phyloP scores from a whole-genome alignment of 2,329 filamentous ascomycete species.

The Sclerotinia spermophila region DNA sequence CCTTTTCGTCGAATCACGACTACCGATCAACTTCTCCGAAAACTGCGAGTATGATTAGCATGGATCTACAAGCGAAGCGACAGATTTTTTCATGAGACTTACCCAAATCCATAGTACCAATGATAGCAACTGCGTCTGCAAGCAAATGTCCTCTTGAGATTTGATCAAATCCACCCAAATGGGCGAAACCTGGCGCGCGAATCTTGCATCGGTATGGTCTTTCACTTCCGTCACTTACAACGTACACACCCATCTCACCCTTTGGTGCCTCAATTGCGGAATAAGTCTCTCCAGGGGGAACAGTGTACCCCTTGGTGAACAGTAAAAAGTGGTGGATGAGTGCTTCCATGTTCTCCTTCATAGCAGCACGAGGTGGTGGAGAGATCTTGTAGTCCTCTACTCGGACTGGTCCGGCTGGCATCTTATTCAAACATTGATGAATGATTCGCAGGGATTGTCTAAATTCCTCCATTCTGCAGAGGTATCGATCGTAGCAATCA shows the following conservation, averaged over 20 bases:
- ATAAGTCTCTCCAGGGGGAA: conserved; percentile 97
- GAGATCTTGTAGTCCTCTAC: conserved; percentile 99
- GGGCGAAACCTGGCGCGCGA: conserved; percentile 92
- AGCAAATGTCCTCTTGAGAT: conserved; percentile 87
- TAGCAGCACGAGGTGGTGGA: conserved; percentile 89
- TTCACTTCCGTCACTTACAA: conserved; percentile 95
- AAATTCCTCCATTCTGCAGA: conserved; percentile 99
- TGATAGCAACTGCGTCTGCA: conserved; percentile 94
- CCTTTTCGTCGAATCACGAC: conserved; percentile 17
- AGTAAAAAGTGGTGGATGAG: conserved; percentile 98
- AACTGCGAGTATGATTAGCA: conserved; percentile 30
- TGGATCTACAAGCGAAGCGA: conserved; percentile 19
- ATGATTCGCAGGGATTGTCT: conserved; percentile 97
- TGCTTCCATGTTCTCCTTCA: conserved; percentile 99
- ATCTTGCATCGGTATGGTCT: conserved; percentile 97
- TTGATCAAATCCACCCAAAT: conserved; percentile 91
- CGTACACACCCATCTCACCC: conserved; percentile 97
- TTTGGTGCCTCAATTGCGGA: conserved; percentile 98
- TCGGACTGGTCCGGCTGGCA: conserved; percentile 89
- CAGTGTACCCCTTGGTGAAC: conserved; percentile 97
- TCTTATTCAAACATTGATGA: conserved; percentile 98
- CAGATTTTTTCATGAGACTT: conserved; percentile 38
- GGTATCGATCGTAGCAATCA: conserved; percentile 98
- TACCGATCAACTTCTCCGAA: conserved; percentile 51
- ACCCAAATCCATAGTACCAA: conserved; percentile 85